Conservation (phyloP, 352 stramenopile genomes). For the Thalassiosira allenii region DNA sequence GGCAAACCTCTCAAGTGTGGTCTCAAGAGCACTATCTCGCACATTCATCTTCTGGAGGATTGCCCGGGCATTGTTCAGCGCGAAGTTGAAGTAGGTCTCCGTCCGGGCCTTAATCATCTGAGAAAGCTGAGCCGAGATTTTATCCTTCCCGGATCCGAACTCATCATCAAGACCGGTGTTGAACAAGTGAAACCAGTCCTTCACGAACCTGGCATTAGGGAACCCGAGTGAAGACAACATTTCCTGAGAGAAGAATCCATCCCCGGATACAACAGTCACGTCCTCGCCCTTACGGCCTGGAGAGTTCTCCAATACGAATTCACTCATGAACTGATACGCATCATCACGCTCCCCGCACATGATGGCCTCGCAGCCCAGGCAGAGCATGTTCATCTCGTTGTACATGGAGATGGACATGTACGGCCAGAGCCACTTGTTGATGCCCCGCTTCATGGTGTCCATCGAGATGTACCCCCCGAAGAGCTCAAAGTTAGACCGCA, state of each 20-base stretch:
- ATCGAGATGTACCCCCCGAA: conserved; percentile 10
- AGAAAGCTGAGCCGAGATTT: neutral
- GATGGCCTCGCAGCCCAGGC: conserved; percentile 11
- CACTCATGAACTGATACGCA: conserved; percentile 8
- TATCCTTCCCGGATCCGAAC: neutral
- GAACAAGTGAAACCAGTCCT: conserved; percentile 7
- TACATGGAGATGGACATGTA: conserved; percentile 16
- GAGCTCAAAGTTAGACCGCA: conserved; percentile 12
- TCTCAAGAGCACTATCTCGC: neutral
- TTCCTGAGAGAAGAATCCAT: conserved; percentile 16
- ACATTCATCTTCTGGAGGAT: neutral
- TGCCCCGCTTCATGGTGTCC: conserved; percentile 13
- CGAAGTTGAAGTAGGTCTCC: conserved; percentile 1
- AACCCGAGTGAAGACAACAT: neutral
- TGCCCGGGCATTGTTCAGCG: neutral
- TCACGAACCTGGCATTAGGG: neutral
- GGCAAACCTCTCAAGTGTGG: conserved; percentile 1
- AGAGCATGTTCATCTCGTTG: conserved; percentile 10
- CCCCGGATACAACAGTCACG: neutral
- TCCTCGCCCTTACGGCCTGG: neutral
- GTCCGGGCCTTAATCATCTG: conserved; percentile 1
- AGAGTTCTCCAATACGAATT: neutral
- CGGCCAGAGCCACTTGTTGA: conserved; percentile 25
- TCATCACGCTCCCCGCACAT: neutral
- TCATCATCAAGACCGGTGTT: neutral